These are phyloP conservation scores for Diphasiastrum complanatum DNA, from an alignment of 83 land plant genomes.

Conservation along the genomic window DNA sequence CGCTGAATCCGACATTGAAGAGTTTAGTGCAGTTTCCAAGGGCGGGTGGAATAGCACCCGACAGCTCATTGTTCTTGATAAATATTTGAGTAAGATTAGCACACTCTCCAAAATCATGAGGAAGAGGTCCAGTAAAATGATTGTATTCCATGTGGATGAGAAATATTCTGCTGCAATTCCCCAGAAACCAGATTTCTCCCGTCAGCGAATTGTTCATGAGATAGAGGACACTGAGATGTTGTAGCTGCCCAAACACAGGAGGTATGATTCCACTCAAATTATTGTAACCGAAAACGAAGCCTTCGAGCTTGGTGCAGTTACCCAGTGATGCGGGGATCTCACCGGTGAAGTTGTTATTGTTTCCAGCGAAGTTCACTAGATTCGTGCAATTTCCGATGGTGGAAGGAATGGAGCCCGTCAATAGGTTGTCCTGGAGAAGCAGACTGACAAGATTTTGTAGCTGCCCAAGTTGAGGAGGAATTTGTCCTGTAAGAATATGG, in stretches of 20 bases:
- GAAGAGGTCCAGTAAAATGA: too few relatives aligned
- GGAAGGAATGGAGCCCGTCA: slow-evolving; percentile 36
- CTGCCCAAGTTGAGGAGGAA: slow-evolving; percentile 31
- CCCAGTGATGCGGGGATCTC: slow-evolving; percentile 32
- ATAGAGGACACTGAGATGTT: slow-evolving; percentile 15
- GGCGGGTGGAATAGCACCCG: too few relatives aligned
- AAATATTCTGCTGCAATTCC: too few relatives aligned
- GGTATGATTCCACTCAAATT: slow-evolving; percentile 21
- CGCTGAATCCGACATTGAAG: too few relatives aligned
- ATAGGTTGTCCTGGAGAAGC: slow-evolving; percentile 22
- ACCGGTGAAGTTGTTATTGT: slow-evolving; percentile 33
- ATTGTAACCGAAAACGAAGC: slow-evolving; percentile 33
- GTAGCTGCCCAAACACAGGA: too few relatives aligned
- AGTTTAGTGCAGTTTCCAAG: too few relatives aligned
- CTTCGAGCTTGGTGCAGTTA: slow-evolving; percentile 30
- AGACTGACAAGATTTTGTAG: slow-evolving; percentile 21
- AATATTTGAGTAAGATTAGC: too few relatives aligned
- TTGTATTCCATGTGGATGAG: too few relatives aligned
- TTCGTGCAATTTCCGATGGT: slow-evolving; percentile 25
- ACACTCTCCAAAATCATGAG: too few relatives aligned
- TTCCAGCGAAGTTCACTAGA: slow-evolving; percentile 17
- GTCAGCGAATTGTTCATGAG: slow-evolving; percentile 15
- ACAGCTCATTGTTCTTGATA: too few relatives aligned
- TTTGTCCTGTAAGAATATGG: slow-evolving; percentile 26
- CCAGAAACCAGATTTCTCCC: too few relatives aligned